phyloP scores from a whole-genome alignment of 306 rosid genomes.

The Dalbergia cochinchinensis region DNA sequence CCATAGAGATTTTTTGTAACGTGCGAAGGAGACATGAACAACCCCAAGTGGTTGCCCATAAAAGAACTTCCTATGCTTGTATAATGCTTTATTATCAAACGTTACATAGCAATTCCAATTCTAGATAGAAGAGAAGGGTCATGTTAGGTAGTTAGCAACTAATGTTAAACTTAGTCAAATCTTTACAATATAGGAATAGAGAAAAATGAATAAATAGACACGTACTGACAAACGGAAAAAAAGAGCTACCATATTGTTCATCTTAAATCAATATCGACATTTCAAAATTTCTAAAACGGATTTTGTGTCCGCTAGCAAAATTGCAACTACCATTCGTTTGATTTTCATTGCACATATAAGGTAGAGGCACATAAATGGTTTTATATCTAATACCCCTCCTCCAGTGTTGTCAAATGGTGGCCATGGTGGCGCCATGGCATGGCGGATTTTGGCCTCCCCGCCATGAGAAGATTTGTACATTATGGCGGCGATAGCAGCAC shows the following conservation, averaged over 20 bases:
- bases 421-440: too few relatives aligned
- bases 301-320: slow-evolving; percentile 15
- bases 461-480: too few relatives aligned
- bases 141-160: background rate
- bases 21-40: too few relatives aligned
- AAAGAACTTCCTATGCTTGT: background rate
- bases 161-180: background rate
- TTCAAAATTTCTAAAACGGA: background rate
- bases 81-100: background rate
- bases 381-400: too few relatives aligned
- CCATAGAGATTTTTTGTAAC: too few relatives aligned
- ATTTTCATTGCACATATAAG: background rate
- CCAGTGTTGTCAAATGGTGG: too few relatives aligned
- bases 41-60: too few relatives aligned
- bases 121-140: background rate
- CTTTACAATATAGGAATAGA: background rate
- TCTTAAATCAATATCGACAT: too few relatives aligned
- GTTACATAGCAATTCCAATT: background rate
- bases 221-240: background rate
- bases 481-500: too few relatives aligned
- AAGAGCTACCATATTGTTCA: background rate
- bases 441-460: too few relatives aligned
- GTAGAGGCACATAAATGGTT: background rate
- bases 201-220: background rate
- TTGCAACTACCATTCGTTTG: background rate